Percentiles rank a stretch among this genome's conserved stretches.
Evolutionary conservation across 352 stramenopile species (phyloP).

Genomic region (Elongisporangium prolatum): DNA sequence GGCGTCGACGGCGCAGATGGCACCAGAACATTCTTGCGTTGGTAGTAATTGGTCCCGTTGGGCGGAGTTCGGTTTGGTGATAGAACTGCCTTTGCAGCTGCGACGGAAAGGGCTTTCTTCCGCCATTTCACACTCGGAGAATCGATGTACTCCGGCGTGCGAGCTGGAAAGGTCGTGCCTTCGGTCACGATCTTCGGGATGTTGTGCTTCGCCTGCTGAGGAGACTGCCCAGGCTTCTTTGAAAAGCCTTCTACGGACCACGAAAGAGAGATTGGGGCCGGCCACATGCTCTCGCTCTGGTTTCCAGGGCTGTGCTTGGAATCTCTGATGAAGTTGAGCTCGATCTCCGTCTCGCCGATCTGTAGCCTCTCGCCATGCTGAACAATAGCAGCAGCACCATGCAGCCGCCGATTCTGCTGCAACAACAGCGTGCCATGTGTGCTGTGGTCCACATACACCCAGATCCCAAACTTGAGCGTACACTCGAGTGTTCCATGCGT

Average conservation of each 20-base stretch:
- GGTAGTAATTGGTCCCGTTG: slow-evolving; percentile 6
- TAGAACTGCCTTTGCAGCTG: slow-evolving; percentile 20
- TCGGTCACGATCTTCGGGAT: slow-evolving; percentile 26
- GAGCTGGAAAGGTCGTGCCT: slow-evolving; percentile 3
- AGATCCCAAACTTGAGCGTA: slow-evolving; percentile 39
- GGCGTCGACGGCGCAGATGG: slow-evolving; percentile 18
- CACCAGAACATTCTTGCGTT: slow-evolving; percentile 10
- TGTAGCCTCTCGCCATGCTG: slow-evolving; percentile 46
- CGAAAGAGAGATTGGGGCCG: slow-evolving; percentile 10
- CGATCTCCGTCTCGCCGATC: slow-evolving; percentile 52
- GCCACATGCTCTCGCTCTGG: slow-evolving; percentile 6
- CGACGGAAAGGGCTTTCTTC: slow-evolving; percentile 49
- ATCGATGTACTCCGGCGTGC: slow-evolving; percentile 47
- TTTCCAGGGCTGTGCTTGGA: not conserved
- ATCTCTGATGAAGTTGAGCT: slow-evolving; percentile 22
- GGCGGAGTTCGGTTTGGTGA: slow-evolving; percentile 1
- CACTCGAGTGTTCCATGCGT: slow-evolving; percentile 51
- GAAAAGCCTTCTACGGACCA: slow-evolving; percentile 3
- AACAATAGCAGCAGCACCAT: slow-evolving; percentile 49
- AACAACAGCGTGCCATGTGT: slow-evolving; percentile 40
- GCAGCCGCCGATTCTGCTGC: slow-evolving; percentile 21
- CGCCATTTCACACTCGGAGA: slow-evolving; percentile 41
- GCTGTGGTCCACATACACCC: slow-evolving; percentile 81
- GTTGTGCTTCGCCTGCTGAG: slow-evolving; percentile 14
- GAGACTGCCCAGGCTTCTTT: not conserved